Percentiles rank a stretch among this genome's conserved stretches.
Conservation (phyloP, 306 rosid species). For the Castanea mollissima region DNA sequence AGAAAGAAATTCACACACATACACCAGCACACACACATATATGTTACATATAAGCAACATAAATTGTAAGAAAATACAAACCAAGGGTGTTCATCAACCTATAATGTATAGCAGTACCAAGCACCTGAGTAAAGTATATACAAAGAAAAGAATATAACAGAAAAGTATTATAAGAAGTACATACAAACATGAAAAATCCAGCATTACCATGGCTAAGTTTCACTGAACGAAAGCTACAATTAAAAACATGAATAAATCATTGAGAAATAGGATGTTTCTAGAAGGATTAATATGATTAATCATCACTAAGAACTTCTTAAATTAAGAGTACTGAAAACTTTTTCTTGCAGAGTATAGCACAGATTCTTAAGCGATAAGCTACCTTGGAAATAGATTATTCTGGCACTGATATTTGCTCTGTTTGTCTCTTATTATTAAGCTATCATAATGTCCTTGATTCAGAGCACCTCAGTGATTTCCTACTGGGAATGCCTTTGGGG, state of each 20-base stretch:
- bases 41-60: background rate
- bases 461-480: no score
- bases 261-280: background rate
- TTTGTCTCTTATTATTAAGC: background rate
- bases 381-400: background rate
- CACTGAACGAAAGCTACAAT: no score
- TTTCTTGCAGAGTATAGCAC: background rate
- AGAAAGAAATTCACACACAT: background rate
- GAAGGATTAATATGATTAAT: background rate
- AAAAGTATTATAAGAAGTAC: no score
- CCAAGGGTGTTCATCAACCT: background rate
- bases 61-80: background rate
- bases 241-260: background rate
- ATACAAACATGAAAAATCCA: no score
- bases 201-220: no score
- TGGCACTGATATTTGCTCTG: background rate
- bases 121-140: background rate
- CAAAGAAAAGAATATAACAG: background rate
- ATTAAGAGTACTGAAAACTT: background rate
- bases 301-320: background rate
- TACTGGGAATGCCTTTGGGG: no score
- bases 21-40: background rate
- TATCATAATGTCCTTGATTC: background rate
- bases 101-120: background rate
- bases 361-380: background rate